Percentiles rank a stretch among this genome's conserved stretches.
Conservation (phyloP, 805 yeast genomes). For the Metschnikowia dekortorum region DNA sequence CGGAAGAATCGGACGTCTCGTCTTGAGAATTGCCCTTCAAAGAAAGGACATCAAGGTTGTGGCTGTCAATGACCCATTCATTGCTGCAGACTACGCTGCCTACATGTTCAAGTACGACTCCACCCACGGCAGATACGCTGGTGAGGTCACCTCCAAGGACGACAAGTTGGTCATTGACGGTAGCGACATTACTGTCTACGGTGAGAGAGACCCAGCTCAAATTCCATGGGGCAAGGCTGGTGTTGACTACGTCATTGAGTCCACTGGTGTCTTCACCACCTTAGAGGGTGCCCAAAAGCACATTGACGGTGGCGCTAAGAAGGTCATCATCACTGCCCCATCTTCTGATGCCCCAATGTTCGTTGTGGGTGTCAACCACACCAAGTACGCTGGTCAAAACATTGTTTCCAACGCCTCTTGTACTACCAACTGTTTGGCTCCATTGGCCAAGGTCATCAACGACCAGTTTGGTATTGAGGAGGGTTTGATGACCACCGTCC, state of each 20-base stretch:
- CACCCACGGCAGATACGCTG: constrained; percentile 82
- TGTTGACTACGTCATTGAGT: constrained; percentile 85
- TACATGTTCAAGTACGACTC: constrained; percentile 96
- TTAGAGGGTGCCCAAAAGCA: constrained; percentile 78
- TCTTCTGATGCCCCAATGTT: constrained; percentile 94
- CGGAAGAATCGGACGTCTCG: constrained; percentile 93
- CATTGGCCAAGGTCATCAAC: constrained; percentile 85
- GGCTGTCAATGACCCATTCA: constrained; percentile 90
- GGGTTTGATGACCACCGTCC: constrained; percentile 95
- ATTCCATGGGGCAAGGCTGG: constrained; percentile 86
- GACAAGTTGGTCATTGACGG: constrained; percentile 66
- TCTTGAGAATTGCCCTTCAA: constrained; percentile 71
- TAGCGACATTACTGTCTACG: constrained; percentile 59
- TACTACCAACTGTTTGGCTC: constrained; percentile 95
- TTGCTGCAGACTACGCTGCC: constrained; percentile 85
- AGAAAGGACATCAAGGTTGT: constrained; percentile 77
- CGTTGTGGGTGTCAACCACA: constrained; percentile 86
- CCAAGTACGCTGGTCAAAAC: constrained; percentile 67
- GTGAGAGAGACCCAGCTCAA: constrained; percentile 79
- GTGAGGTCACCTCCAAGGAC: constrained; percentile 61
- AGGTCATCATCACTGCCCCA: constrained; percentile 92
- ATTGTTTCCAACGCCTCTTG: constrained; percentile 92
- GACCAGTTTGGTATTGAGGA: constrained; percentile 83
- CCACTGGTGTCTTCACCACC: constrained; percentile 92
- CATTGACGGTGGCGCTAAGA: constrained; percentile 88